A percentile compares a stretch with the other conserved stretches of the same genome.
These are phyloP conservation scores for Linnemannia elongata DNA, from an alignment of 192 early-diverging fungal species.

Conservation along the genomic window DNA sequence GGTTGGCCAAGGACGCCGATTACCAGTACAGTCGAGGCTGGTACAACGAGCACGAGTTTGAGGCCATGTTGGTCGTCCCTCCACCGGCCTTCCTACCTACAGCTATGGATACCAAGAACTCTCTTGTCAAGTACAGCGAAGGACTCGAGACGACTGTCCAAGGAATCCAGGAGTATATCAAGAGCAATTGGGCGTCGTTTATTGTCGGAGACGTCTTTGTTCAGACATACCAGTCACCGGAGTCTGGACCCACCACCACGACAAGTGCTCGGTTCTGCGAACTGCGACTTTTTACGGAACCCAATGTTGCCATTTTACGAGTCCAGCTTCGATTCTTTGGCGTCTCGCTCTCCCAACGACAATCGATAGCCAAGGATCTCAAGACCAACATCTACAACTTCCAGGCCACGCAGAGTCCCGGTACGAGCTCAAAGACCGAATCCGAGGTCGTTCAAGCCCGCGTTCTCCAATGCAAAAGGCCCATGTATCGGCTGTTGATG, in stretches of 20 bases:
- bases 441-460: slow-evolving; percentile 18
- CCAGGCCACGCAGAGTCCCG: slow-evolving; percentile 18
- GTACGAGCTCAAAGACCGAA: slow-evolving; percentile 14
- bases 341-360: slow-evolving; percentile 15
- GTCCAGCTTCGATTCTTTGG: slow-evolving; percentile 47
- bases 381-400: slow-evolving; percentile 17
- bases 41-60: slow-evolving; percentile 64
- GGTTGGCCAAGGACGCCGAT: slow-evolving; percentile 43
- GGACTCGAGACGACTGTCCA: slow-evolving; percentile 22
- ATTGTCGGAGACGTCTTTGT: slow-evolving; percentile 43
- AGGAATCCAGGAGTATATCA: slow-evolving; percentile 28
- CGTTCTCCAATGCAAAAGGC: slow-evolving; percentile 46
- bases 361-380: slow-evolving; percentile 12
- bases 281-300: slow-evolving; percentile 42
- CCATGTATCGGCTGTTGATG: slow-evolving; percentile 61
- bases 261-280: slow-evolving; percentile 52
- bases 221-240: slow-evolving; percentile 36
- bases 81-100: slow-evolving; percentile 45
- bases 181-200: slow-evolving; percentile 49
- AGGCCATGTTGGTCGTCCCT: slow-evolving; percentile 51
- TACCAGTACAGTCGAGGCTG: slow-evolving; percentile 58
- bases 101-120: slow-evolving; percentile 43
- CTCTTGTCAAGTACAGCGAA: slow-evolving; percentile 43
- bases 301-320: slow-evolving; percentile 35
- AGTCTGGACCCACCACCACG: slow-evolving; percentile 16